These are phyloP conservation scores for Trichocladium uniseriatum DNA, from an alignment of 495 filamentous ascomycete species.

Conservation along the genomic window DNA sequence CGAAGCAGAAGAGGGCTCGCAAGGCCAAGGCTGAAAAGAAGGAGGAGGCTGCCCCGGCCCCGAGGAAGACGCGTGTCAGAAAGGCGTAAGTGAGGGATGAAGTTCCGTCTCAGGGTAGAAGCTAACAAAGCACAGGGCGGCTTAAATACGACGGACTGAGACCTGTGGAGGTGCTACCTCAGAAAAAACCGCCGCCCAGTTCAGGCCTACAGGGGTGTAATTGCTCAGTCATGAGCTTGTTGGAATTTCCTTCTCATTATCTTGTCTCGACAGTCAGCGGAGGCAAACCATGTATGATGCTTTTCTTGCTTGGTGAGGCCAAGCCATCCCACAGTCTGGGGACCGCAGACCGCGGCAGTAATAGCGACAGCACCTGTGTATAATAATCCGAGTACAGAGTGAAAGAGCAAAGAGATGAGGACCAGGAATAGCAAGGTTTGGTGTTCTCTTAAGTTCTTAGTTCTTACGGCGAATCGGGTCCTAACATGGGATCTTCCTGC, in stretches of 20 bases:
- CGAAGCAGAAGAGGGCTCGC: constrained; percentile 24
- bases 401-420: too few species aligned
- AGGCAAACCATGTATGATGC: not conserved
- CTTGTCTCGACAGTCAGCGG: not conserved
- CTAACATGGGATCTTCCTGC: too few species aligned
- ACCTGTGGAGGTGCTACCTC: not conserved
- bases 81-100: constrained; percentile 7
- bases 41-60: constrained; percentile 8
- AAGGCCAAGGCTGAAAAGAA: constrained; percentile 20
- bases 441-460: too few species aligned
- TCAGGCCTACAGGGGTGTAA: not conserved
- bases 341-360: too few species aligned
- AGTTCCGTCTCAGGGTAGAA: not conserved
- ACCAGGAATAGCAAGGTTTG: too few species aligned
- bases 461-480: too few species aligned
- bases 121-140: not conserved
- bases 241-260: not conserved
- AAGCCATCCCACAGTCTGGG: too few species aligned
- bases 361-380: too few species aligned
- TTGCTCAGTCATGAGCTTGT: not conserved
- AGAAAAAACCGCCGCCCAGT: not conserved
- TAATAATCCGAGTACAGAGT: too few species aligned
- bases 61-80: constrained; percentile 13
- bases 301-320: too few species aligned
- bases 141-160: not conserved